Evolutionary conservation across 2,329 filamentous ascomycete genomes (phyloP).

Genomic region (Hortaea werneckii): DNA sequence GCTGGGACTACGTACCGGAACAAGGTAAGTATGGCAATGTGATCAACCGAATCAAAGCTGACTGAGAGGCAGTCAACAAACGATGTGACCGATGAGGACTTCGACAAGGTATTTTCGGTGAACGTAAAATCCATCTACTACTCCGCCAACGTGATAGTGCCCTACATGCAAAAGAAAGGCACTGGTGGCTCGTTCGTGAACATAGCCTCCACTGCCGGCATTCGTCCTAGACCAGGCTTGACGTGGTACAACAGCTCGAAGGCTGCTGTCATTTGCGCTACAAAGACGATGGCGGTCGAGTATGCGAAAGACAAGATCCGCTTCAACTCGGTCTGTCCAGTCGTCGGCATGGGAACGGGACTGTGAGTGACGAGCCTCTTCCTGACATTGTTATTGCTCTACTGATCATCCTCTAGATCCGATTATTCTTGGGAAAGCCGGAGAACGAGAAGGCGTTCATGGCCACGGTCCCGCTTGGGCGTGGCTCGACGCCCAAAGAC

Average conservation of each 20-base stretch:
- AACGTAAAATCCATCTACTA: conserved; percentile 60
- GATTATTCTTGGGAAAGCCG: conserved; percentile 47
- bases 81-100: conserved; percentile 56
- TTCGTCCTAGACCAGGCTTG: conserved; percentile 50
- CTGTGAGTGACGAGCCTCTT: conserved; percentile 15
- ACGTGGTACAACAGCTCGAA: conserved; percentile 65
- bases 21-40: conserved; percentile 29
- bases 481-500: conserved; percentile 50
- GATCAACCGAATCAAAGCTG: not conserved
- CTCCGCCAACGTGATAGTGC: conserved; percentile 49
- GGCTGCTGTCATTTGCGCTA: conserved; percentile 50
- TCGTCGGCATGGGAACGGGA: conserved; percentile 23
- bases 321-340: conserved; percentile 57
- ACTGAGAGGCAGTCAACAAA: conserved; percentile 38
- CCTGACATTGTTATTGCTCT: not conserved
- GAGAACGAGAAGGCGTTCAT: conserved; percentile 50
- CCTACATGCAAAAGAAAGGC: conserved; percentile 48
- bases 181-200: conserved; percentile 54
- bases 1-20: conserved; percentile 50
- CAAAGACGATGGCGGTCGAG: conserved; percentile 60
- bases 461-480: conserved; percentile 45
- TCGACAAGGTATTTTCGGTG: conserved; percentile 55
- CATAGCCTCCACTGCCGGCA: conserved; percentile 54
- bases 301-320: conserved; percentile 63
- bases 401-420: conserved; percentile 10